Evolutionary conservation across 176 grass and related monocot species (phyloP).

Genomic region (Musa schizocarpa): DNA sequence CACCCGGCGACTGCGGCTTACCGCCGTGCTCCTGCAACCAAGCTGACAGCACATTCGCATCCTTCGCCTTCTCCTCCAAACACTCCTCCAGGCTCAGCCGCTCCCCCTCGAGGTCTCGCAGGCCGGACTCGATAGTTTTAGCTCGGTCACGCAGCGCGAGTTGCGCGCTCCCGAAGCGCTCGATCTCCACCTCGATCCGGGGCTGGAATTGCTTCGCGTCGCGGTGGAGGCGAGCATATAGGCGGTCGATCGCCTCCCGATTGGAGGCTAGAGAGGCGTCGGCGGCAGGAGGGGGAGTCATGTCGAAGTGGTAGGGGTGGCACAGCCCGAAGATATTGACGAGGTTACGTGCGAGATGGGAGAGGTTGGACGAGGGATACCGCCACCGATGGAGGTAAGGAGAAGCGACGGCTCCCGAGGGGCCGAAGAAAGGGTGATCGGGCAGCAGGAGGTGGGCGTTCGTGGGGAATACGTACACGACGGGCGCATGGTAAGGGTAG

Average conservation of each 20-base stretch:
- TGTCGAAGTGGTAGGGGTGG: neutral
- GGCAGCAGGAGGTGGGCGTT: neutral
- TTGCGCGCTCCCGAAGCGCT: neutral
- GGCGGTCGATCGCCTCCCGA: neutral
- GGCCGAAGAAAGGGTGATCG: conserved; percentile 33
- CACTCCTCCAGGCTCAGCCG: conserved; percentile 8
- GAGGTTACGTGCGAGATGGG: conserved; percentile 6
- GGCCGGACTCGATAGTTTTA: neutral
- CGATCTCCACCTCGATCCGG: neutral
- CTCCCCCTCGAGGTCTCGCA: conserved; percentile 24
- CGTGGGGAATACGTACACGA: conserved; percentile 19
- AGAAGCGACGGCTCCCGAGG: conserved; percentile 9
- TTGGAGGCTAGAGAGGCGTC: neutral
- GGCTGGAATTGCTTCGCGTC: neutral
- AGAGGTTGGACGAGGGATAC: conserved; percentile 22
- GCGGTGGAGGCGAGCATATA: neutral
- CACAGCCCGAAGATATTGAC: neutral
- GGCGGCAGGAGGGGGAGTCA: neutral
- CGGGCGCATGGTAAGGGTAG: conserved; percentile 18
- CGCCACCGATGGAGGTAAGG: conserved; percentile 23
- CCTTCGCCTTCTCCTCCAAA: conserved; percentile 5
- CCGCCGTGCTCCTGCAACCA: conserved; percentile 7
- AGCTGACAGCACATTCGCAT: conserved; percentile 2
- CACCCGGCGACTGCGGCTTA: neutral
- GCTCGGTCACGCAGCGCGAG: conserved; percentile 7